These are phyloP conservation scores for Microbotryum lychnidis-dioicae DNA, from an alignment of 1,284 basidiomycete species.

Conservation along the genomic window DNA sequence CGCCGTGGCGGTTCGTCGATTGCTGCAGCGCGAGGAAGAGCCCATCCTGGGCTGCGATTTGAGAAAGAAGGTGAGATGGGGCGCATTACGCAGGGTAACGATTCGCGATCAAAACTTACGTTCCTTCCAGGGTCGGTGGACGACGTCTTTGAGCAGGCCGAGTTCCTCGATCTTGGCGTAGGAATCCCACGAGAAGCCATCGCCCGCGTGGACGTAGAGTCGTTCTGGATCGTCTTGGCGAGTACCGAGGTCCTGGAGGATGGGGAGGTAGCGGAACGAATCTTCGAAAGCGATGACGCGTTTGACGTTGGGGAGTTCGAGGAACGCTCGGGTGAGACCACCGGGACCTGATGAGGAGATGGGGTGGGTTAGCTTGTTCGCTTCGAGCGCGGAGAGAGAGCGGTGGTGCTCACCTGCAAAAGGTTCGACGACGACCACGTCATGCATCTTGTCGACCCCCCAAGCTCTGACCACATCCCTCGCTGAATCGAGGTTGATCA, in stretches of 20 bases:
- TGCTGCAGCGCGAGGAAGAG: slow-evolving; percentile 26
- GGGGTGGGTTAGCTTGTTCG: background rate
- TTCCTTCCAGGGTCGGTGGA: slow-evolving; percentile 9
- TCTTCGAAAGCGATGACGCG: slow-evolving; percentile 26
- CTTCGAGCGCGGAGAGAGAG: no score
- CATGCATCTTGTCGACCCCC: slow-evolving; percentile 28
- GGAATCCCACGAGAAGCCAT: slow-evolving; percentile 28
- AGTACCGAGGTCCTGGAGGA: slow-evolving; percentile 4
- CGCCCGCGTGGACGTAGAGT: background rate
- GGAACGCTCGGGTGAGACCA: slow-evolving; percentile 13
- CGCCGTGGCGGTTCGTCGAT: slow-evolving; percentile 19
- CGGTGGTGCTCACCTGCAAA: slow-evolving; percentile 14
- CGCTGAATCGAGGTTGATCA: slow-evolving; percentile 25
- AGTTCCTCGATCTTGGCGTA: slow-evolving; percentile 12
- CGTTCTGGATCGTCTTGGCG: slow-evolving; percentile 5
- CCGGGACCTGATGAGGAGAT: slow-evolving; percentile 15
- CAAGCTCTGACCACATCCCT: slow-evolving; percentile 23
- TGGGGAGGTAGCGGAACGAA: slow-evolving; percentile 14
- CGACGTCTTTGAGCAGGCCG: slow-evolving; percentile 8
- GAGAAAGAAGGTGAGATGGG: background rate
- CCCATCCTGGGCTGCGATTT: slow-evolving; percentile 9
- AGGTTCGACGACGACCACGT: slow-evolving; percentile 20
- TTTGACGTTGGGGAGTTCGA: slow-evolving; percentile 30
- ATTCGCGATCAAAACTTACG: background rate
- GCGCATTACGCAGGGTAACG: background rate